Conservation (phyloP, 345 rosid species). For the Salix purpurea region DNA sequence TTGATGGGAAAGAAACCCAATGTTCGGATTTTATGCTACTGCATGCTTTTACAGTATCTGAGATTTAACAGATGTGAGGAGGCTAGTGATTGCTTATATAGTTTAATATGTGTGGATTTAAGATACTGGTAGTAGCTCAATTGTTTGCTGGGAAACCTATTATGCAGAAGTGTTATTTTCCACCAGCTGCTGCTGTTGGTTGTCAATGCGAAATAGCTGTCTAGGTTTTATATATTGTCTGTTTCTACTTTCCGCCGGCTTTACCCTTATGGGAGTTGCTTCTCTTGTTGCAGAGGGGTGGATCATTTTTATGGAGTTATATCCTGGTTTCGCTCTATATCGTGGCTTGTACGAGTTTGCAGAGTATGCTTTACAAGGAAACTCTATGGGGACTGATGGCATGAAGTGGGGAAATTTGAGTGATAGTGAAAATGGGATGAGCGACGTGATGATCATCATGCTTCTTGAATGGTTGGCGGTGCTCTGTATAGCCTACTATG, state of each 20-base stretch:
- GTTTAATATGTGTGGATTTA: neutral
- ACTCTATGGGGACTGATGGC: conserved; percentile 53
- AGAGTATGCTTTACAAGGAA: conserved; percentile 44
- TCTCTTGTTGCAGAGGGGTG: conserved; percentile 50
- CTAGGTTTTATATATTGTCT: neutral
- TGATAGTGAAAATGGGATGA: conserved; percentile 58
- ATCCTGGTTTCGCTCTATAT: conserved; percentile 75
- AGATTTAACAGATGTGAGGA: neutral
- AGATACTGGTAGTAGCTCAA: neutral
- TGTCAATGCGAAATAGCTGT: neutral
- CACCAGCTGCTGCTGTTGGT: neutral
- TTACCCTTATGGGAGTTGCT: neutral
- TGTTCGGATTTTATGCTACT: conserved; percentile 1
- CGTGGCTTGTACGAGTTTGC: conserved; percentile 88
- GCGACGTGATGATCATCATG: conserved; percentile 56
- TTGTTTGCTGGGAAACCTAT: neutral
- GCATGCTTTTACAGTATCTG: neutral
- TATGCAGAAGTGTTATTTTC: neutral
- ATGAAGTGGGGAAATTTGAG: conserved; percentile 66
- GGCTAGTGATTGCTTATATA: neutral
- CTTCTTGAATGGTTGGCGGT: conserved; percentile 64
- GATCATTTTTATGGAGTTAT: conserved; percentile 67
- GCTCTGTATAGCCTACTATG: conserved; percentile 59
- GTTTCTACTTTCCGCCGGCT: neutral
- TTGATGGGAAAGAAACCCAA: neutral